phyloP scores from a whole-genome alignment of 495 filamentous ascomycete genomes.

The Penicillium riverlandense region DNA sequence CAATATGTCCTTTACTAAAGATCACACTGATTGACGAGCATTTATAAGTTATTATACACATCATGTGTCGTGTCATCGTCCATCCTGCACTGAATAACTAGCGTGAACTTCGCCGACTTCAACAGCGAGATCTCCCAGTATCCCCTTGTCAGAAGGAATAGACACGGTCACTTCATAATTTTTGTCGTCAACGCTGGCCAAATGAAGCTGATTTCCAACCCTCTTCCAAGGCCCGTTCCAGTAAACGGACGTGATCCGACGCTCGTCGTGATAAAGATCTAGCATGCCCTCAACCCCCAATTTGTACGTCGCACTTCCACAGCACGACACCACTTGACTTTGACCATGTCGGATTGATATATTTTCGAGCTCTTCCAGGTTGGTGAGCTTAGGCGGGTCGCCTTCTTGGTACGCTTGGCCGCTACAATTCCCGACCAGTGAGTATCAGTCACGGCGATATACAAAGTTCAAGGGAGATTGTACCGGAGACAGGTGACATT shows the following conservation, averaged over 20 bases:
- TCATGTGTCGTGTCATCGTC: too few species aligned
- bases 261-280: slow-evolving; percentile 1
- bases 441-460: background rate
- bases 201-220: slow-evolving; percentile 3
- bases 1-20: too few species aligned
- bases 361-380: slow-evolving; percentile 2
- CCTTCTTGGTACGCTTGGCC: slow-evolving; percentile 3
- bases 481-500: background rate
- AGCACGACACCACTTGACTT: slow-evolving; percentile 3
- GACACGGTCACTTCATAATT: background rate
- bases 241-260: slow-evolving; percentile 4
- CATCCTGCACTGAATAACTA: background rate
- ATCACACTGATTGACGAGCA: too few species aligned
- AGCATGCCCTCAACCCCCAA: slow-evolving; percentile 6
- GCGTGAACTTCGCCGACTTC: background rate
- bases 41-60: too few species aligned
- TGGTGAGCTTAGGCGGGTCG: background rate
- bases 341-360: slow-evolving; percentile 3
- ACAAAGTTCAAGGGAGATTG: background rate
- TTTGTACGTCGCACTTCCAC: slow-evolving; percentile 1
- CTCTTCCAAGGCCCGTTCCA: slow-evolving; percentile 5
- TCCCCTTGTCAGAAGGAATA: slow-evolving; percentile 2
- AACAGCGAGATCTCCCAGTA: slow-evolving; percentile 4
- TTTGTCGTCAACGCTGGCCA: slow-evolving; percentile 1
- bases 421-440: background rate